phyloP scores from a whole-genome alignment of 768 basidiomycete genomes.

The Termitomyces bulborhizus region DNA sequence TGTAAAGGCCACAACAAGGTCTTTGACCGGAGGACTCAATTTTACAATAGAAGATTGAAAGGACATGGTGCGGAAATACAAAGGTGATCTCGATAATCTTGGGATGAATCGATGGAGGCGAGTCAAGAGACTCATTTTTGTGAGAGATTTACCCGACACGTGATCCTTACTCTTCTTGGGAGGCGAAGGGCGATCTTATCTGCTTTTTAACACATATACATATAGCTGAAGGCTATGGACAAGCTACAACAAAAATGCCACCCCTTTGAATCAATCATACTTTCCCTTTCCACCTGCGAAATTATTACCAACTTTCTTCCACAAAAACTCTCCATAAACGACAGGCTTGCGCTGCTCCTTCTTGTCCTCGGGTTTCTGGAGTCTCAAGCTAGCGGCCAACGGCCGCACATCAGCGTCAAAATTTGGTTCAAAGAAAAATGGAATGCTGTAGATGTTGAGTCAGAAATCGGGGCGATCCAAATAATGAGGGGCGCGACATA shows the following conservation, averaged over 20 bases:
- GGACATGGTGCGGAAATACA: slow-evolving; percentile 35
- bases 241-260: background rate
- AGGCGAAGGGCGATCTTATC: background rate
- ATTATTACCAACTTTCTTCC: slow-evolving; percentile 67
- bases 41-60: slow-evolving; percentile 44
- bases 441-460: slow-evolving; percentile 43
- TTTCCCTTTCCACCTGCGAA: slow-evolving; percentile 45
- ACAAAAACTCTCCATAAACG: slow-evolving; percentile 75
- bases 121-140: slow-evolving; percentile 26
- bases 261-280: slow-evolving; percentile 19
- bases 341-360: slow-evolving; percentile 32
- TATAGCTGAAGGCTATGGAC: background rate
- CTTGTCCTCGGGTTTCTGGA: slow-evolving; percentile 23
- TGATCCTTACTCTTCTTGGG: slow-evolving; percentile 5
- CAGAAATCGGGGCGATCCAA: background rate
- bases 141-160: slow-evolving; percentile 8
- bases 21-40: slow-evolving; percentile 41
- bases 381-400: slow-evolving; percentile 50
- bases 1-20: slow-evolving; percentile 47
- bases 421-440: slow-evolving; percentile 94
- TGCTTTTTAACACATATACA: background rate
- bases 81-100: slow-evolving; percentile 26
- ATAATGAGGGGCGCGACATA: slow-evolving; percentile 28
- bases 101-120: slow-evolving; percentile 32
- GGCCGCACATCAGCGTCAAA: slow-evolving; percentile 68